Evolutionary conservation across 768 basidiomycete species (phyloP), one percentile per base, ranked within the genome.

Genomic region (Amanita inopinata): DNA sequence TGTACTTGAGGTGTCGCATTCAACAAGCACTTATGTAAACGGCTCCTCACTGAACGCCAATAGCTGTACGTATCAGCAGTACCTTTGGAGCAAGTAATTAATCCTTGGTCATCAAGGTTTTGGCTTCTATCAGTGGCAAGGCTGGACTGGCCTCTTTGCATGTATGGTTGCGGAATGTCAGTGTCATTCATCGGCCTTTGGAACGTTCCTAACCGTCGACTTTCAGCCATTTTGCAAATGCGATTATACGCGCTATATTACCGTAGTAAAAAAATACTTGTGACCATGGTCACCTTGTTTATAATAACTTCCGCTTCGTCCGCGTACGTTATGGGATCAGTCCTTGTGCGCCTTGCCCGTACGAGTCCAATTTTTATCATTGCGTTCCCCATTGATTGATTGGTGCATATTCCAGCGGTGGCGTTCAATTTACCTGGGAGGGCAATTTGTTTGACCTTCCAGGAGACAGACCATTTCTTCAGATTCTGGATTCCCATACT

Each of bases 401-500:
- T 20, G 33, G 22, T n/a, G 31, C 7, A 19, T 45, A 8, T 38
- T 22, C n/a, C 35, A 56, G 57, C 49, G 31, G 43, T 42, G 51
- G 53, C 63, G 33, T 34, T 37, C 14, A 22, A 51, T 5, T 28
- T 57, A 27, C 54, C 53, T 1, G 50, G 50, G 5, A 51, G 59
- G n/a, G 49, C 49, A 5, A 71, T 73, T 45, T 80, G 78, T 51
- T 46, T 62, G 8, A 65, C 72, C 3, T 30, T 36, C 9, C 52
- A 56, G 20, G 50, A 75, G 4, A 61, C 72, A 3, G 33, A 42
- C 5, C 60, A 65, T 30, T 73, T 77, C 53, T 78, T 65, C 51
- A 60, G 66, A 14, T 76, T 76, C 55, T 81, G 78, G 78, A 67
- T 80, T 32, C 78, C 78, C 1, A 65, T 76, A 50, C 60, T 81